Percentiles rank a stretch among this genome's conserved stretches.
These are phyloP conservation scores for Agapanthus africanus DNA, from an alignment of 106 monocot genomes.

Conservation along the genomic window DNA sequence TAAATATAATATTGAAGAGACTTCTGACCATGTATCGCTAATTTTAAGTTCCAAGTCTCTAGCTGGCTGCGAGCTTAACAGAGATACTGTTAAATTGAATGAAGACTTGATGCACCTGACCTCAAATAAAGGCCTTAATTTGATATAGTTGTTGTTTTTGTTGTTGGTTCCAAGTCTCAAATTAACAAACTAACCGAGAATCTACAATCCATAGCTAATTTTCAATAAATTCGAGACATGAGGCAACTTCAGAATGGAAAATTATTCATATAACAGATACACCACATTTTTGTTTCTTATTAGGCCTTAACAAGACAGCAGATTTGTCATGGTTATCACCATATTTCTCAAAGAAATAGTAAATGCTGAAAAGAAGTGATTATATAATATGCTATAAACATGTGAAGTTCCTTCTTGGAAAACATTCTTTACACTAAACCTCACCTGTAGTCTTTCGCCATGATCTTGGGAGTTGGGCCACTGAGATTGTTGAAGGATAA, in stretches of 20 bases:
- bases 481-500: slow-evolving; percentile 93
- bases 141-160: no score
- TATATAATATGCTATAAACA: neutral
- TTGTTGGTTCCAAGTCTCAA: neutral
- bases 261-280: neutral
- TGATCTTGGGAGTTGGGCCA: slow-evolving; percentile 74
- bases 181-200: neutral
- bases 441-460: slow-evolving; percentile 82
- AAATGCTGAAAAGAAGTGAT: neutral
- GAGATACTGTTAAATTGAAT: neutral
- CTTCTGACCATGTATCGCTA: neutral
- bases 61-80: neutral
- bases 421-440: neutral
- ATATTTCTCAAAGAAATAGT: neutral
- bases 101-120: neutral
- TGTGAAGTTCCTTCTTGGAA: neutral
- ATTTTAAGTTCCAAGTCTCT: neutral
- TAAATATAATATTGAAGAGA: no score
- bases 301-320: neutral
- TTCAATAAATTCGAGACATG: neutral
- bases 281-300: neutral
- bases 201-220: neutral
- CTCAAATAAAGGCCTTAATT: neutral
- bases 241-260: neutral
- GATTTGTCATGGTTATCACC: neutral